phyloP scores from a whole-genome alignment of 2,329 filamentous ascomycete genomes.

The Aaosphaeria pasadenensis region DNA sequence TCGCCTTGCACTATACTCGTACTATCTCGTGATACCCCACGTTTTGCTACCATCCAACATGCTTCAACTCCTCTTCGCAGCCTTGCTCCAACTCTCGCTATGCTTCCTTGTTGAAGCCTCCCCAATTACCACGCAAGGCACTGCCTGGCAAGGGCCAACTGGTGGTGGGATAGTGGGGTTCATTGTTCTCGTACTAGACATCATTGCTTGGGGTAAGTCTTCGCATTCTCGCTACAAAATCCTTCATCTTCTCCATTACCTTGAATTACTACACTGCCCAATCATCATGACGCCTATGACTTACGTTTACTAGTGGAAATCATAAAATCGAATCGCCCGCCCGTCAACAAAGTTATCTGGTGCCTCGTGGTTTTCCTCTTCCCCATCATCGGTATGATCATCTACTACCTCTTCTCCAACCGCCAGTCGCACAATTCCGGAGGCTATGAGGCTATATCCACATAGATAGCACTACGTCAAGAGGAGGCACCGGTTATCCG shows the following conservation, averaged over 20 bases:
- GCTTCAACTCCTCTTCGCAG: conserved; percentile 34
- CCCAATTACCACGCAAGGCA: conserved; percentile 35
- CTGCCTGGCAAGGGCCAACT: conserved; percentile 57
- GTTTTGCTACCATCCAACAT: conserved; percentile 12
- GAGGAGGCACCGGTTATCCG: too few relatives aligned
- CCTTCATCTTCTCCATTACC: background rate
- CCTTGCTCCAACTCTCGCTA: conserved; percentile 54
- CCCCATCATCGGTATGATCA: conserved; percentile 58
- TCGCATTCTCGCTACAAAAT: background rate
- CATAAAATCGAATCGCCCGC: conserved; percentile 60
- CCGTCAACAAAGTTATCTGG: conserved; percentile 60
- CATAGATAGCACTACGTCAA: background rate
- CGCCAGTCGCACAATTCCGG: conserved; percentile 54
- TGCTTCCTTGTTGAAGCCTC: conserved; percentile 51
- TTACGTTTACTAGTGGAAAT: conserved; percentile 56
- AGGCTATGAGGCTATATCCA: conserved; percentile 49
- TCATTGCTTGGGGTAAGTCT: conserved; percentile 60
- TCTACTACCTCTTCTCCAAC: conserved; percentile 66
- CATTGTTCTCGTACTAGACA: conserved; percentile 60
- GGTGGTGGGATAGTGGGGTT: conserved; percentile 62
- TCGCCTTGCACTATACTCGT: background rate
- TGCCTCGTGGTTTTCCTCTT: conserved; percentile 63
- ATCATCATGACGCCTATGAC: background rate
- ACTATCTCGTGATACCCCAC: background rate
- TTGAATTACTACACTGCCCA: background rate